These are phyloP conservation scores for Suhomyces maxii DNA, from an alignment of 1,139 yeast genomes.

Conservation along the genomic window DNA sequence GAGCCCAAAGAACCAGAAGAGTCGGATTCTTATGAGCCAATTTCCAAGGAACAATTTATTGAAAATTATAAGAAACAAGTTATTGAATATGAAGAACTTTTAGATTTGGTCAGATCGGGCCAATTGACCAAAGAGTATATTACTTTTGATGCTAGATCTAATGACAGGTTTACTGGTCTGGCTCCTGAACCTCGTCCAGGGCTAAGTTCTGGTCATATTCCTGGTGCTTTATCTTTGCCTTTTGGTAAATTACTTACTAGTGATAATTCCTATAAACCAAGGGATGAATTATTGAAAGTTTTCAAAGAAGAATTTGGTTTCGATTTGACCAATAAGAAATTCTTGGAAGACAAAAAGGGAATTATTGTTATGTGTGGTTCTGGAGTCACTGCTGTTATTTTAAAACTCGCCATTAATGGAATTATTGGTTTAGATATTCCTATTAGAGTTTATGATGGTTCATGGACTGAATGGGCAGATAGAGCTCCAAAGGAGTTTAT, in stretches of 20 bases:
- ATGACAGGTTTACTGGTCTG: conserved; percentile 72
- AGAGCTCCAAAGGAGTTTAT: conserved; percentile 41
- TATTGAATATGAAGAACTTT: conserved; percentile 63
- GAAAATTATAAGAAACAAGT: conserved; percentile 48
- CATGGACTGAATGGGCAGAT: conserved; percentile 79
- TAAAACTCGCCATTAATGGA: conserved; percentile 52
- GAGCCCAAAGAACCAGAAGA: conserved; percentile 15
- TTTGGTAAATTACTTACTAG: conserved; percentile 57
- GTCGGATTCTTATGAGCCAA: conserved; percentile 20
- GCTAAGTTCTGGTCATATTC: conserved; percentile 84
- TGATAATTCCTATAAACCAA: conserved; percentile 49
- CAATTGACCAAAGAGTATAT: conserved; percentile 49
- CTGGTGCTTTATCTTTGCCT: conserved; percentile 78
- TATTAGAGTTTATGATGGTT: conserved; percentile 84
- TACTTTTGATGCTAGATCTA: conserved; percentile 80
- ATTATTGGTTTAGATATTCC: conserved; percentile 62
- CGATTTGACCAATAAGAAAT: conserved; percentile 29
- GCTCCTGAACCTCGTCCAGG: conserved; percentile 90
- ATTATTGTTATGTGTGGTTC: conserved; percentile 91
- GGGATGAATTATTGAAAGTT: conserved; percentile 44
- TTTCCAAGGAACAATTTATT: conserved; percentile 25
- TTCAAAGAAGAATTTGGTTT: conserved; percentile 42
- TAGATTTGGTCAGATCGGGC: conserved; percentile 52
- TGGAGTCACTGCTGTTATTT: conserved; percentile 89
- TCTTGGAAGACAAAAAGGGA: conserved; percentile 45